phyloP scores from a whole-genome alignment of 1,139 yeast species.

The Kluyveromyces marxianus region DNA sequence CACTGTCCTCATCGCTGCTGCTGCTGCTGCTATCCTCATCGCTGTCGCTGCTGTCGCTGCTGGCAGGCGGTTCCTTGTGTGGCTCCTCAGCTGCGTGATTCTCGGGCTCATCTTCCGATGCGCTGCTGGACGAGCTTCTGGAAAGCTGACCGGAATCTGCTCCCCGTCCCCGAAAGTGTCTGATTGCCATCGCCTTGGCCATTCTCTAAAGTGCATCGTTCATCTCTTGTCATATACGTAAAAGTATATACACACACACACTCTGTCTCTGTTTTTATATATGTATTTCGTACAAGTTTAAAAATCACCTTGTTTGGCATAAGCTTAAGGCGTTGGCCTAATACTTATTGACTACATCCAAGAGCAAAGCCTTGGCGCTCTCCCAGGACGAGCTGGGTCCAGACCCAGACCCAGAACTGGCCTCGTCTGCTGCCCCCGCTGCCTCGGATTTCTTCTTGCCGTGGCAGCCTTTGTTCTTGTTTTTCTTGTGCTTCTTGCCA shows the following conservation, averaged over 20 bases:
- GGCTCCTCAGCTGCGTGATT: neutral
- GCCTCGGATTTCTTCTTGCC: neutral
- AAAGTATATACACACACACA: neutral
- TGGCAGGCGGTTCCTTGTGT: neutral
- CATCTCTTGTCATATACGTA: neutral
- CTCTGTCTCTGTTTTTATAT: neutral
- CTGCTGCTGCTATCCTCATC: neutral
- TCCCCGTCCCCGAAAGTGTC: constrained; percentile 6
- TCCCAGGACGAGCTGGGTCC: too few species aligned
- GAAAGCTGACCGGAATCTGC: neutral
- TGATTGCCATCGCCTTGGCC: constrained; percentile 5
- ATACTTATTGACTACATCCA: too few species aligned
- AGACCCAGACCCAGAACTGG: too few species aligned
- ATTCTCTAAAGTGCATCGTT: neutral
- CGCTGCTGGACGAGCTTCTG: neutral
- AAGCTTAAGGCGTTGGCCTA: too few species aligned
- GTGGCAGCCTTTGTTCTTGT: neutral
- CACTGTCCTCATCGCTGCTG: constrained; percentile 12
- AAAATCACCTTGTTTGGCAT: too few species aligned
- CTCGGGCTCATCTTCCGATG: neutral
- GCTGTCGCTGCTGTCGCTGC: neutral
- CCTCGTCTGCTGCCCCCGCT: neutral
- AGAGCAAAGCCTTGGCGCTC: too few species aligned
- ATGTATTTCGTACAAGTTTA: too few species aligned
- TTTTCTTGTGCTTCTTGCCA: neutral